phyloP scores from a whole-genome alignment of 1,284 basidiomycete genomes.

The Marasmius oreades region DNA sequence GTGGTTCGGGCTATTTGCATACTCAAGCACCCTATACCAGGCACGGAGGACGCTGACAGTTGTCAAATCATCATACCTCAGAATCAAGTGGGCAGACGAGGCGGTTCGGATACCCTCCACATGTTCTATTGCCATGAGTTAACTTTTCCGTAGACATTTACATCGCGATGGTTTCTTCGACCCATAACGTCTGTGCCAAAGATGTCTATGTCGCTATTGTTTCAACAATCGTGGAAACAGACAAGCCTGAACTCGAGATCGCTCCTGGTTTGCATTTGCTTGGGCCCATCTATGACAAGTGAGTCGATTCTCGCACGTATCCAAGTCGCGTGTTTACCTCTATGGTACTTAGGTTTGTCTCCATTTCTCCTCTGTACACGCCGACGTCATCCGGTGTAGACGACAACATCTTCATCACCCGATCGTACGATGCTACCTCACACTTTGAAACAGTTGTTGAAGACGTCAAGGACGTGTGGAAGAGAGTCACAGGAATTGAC shows the following conservation, averaged over 20 bases:
- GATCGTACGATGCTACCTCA: slow-evolving; percentile 96
- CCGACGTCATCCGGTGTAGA: slow-evolving; percentile 80
- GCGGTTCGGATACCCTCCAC: slow-evolving; percentile 58
- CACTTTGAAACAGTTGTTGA: slow-evolving; percentile 99
- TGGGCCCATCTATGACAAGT: slow-evolving; percentile 95
- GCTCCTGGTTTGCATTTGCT: slow-evolving; percentile 88
- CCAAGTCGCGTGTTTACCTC: slow-evolving; percentile 9
- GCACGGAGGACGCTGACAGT: slow-evolving; percentile 93
- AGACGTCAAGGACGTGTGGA: slow-evolving; percentile 93
- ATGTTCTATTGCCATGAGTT: not conserved
- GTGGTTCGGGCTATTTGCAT: slow-evolving; percentile 98
- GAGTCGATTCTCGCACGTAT: slow-evolving; percentile 26
- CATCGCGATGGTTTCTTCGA: slow-evolving; percentile 94
- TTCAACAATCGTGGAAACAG: slow-evolving; percentile 97
- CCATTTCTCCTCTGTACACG: slow-evolving; percentile 85
- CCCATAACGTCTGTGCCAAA: slow-evolving; percentile 96
- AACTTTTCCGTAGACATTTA: slow-evolving; percentile 79
- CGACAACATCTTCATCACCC: slow-evolving; percentile 95
- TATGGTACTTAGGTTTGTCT: slow-evolving; percentile 72
- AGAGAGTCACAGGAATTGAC: slow-evolving; percentile 72
- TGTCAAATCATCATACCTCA: slow-evolving; percentile 99
- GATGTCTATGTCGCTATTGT: slow-evolving; percentile 97
- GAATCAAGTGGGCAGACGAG: slow-evolving; percentile 93
- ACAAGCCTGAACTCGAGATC: slow-evolving; percentile 91
- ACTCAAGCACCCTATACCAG: slow-evolving; percentile 97